phyloP scores from a whole-genome alignment of 2,329 filamentous ascomycete species.

The Nothophaeocryptopus gaeumannii region DNA sequence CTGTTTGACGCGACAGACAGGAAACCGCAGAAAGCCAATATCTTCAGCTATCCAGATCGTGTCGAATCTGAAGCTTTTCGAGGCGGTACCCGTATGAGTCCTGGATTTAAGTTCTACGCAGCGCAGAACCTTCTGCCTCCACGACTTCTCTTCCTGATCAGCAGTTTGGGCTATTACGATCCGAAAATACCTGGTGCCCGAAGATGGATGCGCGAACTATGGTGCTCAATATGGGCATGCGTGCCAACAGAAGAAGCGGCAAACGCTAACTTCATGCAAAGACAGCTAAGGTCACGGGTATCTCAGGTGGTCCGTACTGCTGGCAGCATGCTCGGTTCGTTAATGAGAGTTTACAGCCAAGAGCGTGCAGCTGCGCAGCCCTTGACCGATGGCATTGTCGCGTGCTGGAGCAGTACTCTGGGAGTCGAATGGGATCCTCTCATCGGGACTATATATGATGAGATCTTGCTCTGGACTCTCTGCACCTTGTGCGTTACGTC shows the following conservation, averaged over 20 bases:
- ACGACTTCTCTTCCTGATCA: not conserved
- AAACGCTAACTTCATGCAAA: not conserved
- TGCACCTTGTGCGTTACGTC: conserved; percentile 1
- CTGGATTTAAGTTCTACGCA: conserved; percentile 2
- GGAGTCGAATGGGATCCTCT: not conserved
- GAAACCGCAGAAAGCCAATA: not conserved
- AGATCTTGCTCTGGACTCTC: conserved; percentile 1
- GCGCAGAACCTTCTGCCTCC: conserved; percentile 1
- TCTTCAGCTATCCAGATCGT: conserved; percentile 1
- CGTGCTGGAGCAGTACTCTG: not conserved
- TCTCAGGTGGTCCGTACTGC: conserved; percentile 2
- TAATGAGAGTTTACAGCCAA: not conserved
- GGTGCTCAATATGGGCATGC: conserved; percentile 3
- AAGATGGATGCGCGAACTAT: conserved; percentile 4
- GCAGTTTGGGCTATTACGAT: conserved; percentile 2
- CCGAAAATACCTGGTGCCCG: not conserved
- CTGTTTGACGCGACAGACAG: not conserved
- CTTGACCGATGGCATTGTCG: not conserved
- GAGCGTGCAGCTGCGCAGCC: conserved; percentile 5
- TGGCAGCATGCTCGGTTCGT: conserved; percentile 3
- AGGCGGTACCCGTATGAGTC: not conserved
- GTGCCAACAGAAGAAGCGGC: not conserved
- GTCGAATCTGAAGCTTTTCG: not conserved
- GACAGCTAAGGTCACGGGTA: not conserved
- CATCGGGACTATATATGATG: conserved; percentile 2